phyloP scores from a whole-genome alignment of 306 rosid species.

The Cyamopsis tetragonoloba region DNA sequence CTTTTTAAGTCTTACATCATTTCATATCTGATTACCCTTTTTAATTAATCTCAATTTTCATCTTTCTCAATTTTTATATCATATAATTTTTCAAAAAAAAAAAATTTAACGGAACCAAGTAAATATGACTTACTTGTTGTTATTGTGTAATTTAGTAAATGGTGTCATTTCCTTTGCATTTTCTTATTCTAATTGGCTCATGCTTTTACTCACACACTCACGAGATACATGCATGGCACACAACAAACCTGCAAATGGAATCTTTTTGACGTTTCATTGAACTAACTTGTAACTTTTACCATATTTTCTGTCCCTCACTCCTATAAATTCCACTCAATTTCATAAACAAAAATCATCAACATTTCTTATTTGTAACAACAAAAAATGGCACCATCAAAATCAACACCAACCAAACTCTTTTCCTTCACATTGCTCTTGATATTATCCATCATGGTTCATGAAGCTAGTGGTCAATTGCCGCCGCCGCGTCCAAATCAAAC shows the following conservation, averaged over 20 bases:
- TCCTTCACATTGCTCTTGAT: not conserved
- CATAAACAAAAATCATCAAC: not conserved
- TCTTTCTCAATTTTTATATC: too few relatives aligned
- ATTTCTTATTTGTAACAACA: not conserved
- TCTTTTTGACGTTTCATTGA: not conserved
- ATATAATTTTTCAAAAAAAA: too few relatives aligned
- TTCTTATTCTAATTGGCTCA: not conserved
- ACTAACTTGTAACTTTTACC: not conserved
- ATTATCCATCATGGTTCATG: not conserved
- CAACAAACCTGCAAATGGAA: not conserved
- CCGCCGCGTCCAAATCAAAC: not conserved
- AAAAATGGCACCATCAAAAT: slow-evolving; percentile 19
- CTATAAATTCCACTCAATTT: slow-evolving; percentile 22
- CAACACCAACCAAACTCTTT: slow-evolving; percentile 4
- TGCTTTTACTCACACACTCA: not conserved
- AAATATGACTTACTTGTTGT: too few relatives aligned
- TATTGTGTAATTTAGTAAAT: too few relatives aligned
- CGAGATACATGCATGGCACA: not conserved
- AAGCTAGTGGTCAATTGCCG: not conserved
- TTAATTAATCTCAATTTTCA: not conserved
- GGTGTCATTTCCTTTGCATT: not conserved
- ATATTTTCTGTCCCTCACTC: not conserved
- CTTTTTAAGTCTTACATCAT: not conserved
- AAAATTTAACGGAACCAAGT: too few relatives aligned
- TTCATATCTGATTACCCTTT: not conserved